Evolutionary conservation across 257 asterid species (phyloP).

Genomic region (Agastache rugosa): DNA sequence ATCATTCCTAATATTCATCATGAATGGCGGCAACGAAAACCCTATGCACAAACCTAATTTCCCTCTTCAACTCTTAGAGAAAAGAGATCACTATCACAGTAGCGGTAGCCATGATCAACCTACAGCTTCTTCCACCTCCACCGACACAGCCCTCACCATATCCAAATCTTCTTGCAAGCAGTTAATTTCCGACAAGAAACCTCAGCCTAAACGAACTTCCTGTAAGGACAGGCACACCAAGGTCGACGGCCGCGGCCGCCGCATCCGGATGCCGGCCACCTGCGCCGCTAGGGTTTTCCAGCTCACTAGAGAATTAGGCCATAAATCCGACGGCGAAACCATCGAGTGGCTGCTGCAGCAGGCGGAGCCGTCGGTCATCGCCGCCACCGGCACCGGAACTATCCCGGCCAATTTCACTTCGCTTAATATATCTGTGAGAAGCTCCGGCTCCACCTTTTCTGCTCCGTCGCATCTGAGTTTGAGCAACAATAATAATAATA

Average conservation of each 20-base stretch:
- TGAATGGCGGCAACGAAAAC: constrained; percentile 53
- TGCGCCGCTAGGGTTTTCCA: constrained; percentile 92
- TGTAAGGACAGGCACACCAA: constrained; percentile 71
- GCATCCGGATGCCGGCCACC: constrained; percentile 80
- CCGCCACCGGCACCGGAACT: constrained; percentile 93
- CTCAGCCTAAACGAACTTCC: constrained; percentile 54
- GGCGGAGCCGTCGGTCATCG: constrained; percentile 86
- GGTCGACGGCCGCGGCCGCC: constrained; percentile 64
- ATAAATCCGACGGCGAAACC: constrained; percentile 54
- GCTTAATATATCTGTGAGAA: constrained; percentile 61
- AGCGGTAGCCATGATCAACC: neutral
- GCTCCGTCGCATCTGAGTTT: constrained; percentile 53
- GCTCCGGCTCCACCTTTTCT: constrained; percentile 65
- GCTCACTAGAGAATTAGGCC: constrained; percentile 66
- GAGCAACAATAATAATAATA: constrained; percentile 25
- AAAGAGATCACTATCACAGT: constrained; percentile 33
- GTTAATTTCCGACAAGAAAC: constrained; percentile 48
- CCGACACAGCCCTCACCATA: neutral
- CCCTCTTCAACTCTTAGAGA: constrained; percentile 65
- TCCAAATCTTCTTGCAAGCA: neutral
- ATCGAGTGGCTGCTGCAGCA: constrained; percentile 73
- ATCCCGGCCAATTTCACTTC: constrained; percentile 82
- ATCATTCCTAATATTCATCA: constrained; percentile 22
- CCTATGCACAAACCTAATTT: constrained; percentile 48
- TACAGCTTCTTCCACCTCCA: neutral